A percentile compares a stretch with the other conserved stretches of the same genome.
Evolutionary conservation across 805 yeast species (phyloP).

Genomic region (Yarrowia alimentaria): DNA sequence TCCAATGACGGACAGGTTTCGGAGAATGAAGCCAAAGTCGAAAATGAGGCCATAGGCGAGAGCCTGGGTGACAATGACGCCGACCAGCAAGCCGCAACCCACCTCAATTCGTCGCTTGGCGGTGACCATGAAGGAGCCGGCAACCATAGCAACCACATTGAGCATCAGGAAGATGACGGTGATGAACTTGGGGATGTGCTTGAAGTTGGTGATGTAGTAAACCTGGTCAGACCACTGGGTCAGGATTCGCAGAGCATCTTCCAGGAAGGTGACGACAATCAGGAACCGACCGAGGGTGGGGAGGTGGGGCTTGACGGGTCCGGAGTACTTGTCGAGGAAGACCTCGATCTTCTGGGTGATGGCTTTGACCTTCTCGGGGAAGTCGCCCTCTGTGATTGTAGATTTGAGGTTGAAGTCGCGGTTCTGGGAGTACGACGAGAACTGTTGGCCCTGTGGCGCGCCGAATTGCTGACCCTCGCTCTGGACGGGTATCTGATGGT

Average conservation of each 20-base stretch:
- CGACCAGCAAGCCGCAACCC: constrained; percentile 67
- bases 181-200: constrained; percentile 74
- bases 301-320: constrained; percentile 48
- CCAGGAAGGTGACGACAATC: constrained; percentile 90
- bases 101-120: constrained; percentile 63
- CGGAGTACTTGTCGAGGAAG: constrained; percentile 38
- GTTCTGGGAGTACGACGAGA: constrained; percentile 23
- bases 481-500: constrained; percentile 28
- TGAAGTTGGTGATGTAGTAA: constrained; percentile 72
- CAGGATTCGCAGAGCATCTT: constrained; percentile 79
- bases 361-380: constrained; percentile 30
- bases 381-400: constrained; percentile 21
- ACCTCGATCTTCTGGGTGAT: constrained; percentile 38
- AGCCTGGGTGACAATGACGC: constrained; percentile 79
- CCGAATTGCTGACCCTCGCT: constrained; percentile 28
- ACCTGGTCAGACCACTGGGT: constrained; percentile 92
- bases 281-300: constrained; percentile 87
- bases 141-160: constrained; percentile 68
- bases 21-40: constrained; percentile 75
- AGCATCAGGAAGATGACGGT: constrained; percentile 65
- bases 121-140: constrained; percentile 70
- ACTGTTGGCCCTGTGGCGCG: constrained; percentile 36
- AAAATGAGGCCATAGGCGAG: constrained; percentile 81
- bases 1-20: constrained; percentile 88
- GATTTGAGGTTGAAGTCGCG: constrained; percentile 25